Base-by-base conservation (phyloP, 2,329 filamentous ascomycete genomes). In the Cladosporium colombiae region DNA sequence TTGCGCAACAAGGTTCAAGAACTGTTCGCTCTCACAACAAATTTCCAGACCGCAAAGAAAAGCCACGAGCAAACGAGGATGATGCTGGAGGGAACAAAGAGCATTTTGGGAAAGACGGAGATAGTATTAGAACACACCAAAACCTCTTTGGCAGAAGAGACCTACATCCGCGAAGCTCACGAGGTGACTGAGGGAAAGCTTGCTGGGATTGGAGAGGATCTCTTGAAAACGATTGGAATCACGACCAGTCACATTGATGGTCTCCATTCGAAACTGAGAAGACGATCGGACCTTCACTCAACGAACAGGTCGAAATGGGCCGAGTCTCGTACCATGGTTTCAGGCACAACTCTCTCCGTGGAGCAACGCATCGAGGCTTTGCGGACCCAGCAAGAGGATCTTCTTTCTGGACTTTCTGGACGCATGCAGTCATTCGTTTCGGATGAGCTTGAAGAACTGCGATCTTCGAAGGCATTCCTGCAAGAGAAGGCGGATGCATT, bases 1-100 rank as follows among this genome's bases (percentile, higher is more conserved):
- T 82, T 99, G 64, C 88, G 92, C 25, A 95, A 96, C 80, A 98
- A 97, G 77, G 89, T 96, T 1, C 93, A 98, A 73, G 93, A 99
- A 76, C 83, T 99, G 0, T 93, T 96, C 76, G 87, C 88, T 13
- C 81, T 98, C 44, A 97, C 91, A 0, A 92, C 90, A 50, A 93
- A 88, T 70, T 96, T 98, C 76, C 93, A 93, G 80, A 88, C 86
- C 0, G 79, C 98, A 72, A 97, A 95, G 79, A 93, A 93, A 75
- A 93, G 97, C 68, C 91, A 96, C 68, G 94, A 99, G 70, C 84
- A 86, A 21, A 93, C 90, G 0, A 89, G 85, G 66, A 74, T 84
- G 5, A 84, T 86, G 62, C 84, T 99, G 2, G 91, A 94, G 64
- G 88, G 91, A 40, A 96, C 94, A 0, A 90, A 92, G 72, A 88